Evolutionary conservation across 2,329 filamentous ascomycete species (phyloP).

Genomic region (Trichoderma koningii): DNA sequence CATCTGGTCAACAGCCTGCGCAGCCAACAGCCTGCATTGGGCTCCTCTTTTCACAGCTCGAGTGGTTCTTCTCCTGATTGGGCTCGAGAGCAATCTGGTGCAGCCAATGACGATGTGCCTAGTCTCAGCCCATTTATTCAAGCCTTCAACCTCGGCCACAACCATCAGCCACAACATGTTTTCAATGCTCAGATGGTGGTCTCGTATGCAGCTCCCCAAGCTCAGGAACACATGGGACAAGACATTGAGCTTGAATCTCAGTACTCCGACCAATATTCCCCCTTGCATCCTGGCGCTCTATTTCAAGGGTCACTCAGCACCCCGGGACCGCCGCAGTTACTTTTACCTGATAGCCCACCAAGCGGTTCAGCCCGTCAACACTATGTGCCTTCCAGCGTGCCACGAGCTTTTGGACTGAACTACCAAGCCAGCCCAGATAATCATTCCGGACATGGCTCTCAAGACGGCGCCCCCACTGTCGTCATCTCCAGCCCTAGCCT

Average conservation of each 20-base stretch:
- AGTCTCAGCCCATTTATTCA: neutral
- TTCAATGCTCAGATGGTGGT: neutral
- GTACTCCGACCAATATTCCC: neutral
- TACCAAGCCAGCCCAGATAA: neutral
- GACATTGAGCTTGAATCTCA: neutral
- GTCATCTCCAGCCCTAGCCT: neutral
- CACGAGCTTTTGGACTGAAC: neutral
- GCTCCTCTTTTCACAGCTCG: neutral
- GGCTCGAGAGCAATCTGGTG: neutral
- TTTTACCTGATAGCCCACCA: neutral
- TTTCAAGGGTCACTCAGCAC: neutral
- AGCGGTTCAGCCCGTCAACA: neutral
- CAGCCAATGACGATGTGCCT: slow-evolving; percentile 9
- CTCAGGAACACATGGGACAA: neutral
- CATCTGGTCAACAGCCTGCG: neutral
- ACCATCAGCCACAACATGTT: neutral
- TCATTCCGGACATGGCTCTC: neutral
- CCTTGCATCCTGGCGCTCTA: neutral
- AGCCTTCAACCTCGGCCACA: neutral
- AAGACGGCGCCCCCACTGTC: neutral
- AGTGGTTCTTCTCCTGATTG: slow-evolving; percentile 13
- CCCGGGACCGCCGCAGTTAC: neutral
- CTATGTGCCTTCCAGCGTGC: neutral
- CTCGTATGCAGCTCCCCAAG: neutral
- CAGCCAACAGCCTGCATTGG: neutral